These are phyloP conservation scores for Trichomonascus vanleenenianus DNA, from an alignment of 805 yeast genomes.

Conservation along the genomic window DNA sequence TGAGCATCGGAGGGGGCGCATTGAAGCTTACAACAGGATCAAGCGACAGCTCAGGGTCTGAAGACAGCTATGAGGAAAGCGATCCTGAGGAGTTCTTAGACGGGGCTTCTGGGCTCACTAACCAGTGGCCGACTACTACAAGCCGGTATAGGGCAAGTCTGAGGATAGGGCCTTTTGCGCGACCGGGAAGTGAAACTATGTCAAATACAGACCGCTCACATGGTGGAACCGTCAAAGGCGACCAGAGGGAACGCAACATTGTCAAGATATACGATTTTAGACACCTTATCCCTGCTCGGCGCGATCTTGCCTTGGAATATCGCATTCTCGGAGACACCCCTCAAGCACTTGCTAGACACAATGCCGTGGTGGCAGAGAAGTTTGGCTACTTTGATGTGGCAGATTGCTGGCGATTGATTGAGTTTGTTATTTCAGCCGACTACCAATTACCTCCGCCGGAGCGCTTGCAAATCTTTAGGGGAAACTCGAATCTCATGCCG, in stretches of 20 bases:
- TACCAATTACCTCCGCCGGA: neutral
- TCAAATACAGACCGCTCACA: conserved; percentile 13
- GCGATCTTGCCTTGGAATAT: conserved; percentile 44
- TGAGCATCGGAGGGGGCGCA: neutral
- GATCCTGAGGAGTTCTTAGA: conserved; percentile 10
- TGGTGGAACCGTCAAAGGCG: conserved; percentile 30
- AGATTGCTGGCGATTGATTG: conserved; percentile 57
- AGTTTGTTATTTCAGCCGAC: conserved; percentile 9
- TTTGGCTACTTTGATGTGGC: conserved; percentile 56
- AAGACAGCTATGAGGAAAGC: conserved; percentile 6
- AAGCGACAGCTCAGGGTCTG: conserved; percentile 3
- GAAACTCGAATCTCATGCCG: neutral
- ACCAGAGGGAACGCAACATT: conserved; percentile 43
- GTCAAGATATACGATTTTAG: conserved; percentile 59
- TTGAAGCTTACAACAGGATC: neutral
- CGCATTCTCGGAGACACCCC: conserved; percentile 39
- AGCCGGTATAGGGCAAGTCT: neutral
- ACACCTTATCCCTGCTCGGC: conserved; percentile 66
- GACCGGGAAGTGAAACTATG: conserved; percentile 1
- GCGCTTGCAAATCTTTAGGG: neutral
- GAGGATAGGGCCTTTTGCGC: neutral
- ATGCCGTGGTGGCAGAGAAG: conserved; percentile 60
- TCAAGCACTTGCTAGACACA: conserved; percentile 56
- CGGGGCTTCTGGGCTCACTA: neutral
- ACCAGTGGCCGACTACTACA: neutral